These are phyloP conservation scores for Hibiscus syriacus DNA, from an alignment of 345 rosid genomes.

Conservation along the genomic window DNA sequence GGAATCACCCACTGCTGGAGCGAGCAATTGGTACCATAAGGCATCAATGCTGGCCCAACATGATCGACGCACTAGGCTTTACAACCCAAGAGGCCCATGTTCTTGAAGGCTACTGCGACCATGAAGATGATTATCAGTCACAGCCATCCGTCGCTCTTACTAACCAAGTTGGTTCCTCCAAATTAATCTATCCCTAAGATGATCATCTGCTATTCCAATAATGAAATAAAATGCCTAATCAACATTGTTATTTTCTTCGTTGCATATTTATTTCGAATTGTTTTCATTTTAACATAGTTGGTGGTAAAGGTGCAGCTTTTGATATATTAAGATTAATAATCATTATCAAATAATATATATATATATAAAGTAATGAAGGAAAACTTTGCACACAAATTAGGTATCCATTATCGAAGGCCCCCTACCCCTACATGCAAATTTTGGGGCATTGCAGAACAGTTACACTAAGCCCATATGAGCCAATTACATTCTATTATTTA, in stretches of 20 bases:
- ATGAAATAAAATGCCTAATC: not conserved
- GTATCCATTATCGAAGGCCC: too few species aligned
- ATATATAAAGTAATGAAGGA: too few species aligned
- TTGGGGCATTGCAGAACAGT: too few species aligned
- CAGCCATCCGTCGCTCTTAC: not conserved
- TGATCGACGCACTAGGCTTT: slow-evolving; percentile 55
- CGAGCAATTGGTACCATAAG: slow-evolving; percentile 45
- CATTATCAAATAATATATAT: too few species aligned
- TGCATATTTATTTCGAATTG: not conserved
- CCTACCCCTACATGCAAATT: too few species aligned
- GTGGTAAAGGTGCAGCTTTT: too few species aligned
- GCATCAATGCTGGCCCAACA: slow-evolving; percentile 58
- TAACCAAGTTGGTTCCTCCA: not conserved
- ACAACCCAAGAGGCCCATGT: slow-evolving; percentile 58
- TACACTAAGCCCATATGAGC: too few species aligned
- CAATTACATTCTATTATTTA: too few species aligned
- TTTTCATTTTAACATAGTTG: not conserved
- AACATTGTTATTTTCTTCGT: not conserved
- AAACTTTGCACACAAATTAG: too few species aligned
- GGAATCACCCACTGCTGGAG: slow-evolving; percentile 57
- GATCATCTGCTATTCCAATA: not conserved
- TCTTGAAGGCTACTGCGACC: slow-evolving; percentile 69
- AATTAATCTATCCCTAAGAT: not conserved
- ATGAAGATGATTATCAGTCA: slow-evolving; percentile 4
- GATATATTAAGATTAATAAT: too few species aligned